These are phyloP conservation scores for Apiospora saccharicola DNA, from an alignment of 2,329 filamentous ascomycete genomes.

Conservation along the genomic window DNA sequence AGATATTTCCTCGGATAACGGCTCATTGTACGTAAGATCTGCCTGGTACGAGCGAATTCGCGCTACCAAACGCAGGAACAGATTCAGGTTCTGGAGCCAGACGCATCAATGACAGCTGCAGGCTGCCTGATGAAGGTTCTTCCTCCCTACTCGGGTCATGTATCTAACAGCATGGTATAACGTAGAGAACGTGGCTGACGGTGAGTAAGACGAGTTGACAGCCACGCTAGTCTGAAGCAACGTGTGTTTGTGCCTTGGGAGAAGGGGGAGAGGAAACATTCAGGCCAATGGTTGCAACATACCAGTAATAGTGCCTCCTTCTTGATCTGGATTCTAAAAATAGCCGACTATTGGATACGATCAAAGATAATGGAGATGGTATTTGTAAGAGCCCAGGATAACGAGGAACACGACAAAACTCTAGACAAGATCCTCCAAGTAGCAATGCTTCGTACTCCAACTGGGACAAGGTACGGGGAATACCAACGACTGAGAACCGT, in stretches of 20 bases:
- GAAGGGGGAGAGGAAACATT: background rate
- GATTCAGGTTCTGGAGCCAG: background rate
- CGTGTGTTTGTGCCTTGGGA: background rate
- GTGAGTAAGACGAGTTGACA: background rate
- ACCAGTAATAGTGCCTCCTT: background rate
- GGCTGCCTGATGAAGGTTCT: too few species aligned
- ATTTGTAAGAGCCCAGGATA: background rate
- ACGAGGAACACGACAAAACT: background rate
- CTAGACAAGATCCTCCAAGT: background rate
- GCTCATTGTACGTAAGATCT: background rate
- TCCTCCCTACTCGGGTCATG: background rate
- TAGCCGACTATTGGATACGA: background rate
- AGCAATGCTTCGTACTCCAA: background rate
- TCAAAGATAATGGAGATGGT: too few species aligned
- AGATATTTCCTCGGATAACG: too few species aligned
- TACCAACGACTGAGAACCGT: too few species aligned
- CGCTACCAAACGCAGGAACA: background rate
- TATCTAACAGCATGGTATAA: background rate
- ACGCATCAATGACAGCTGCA: background rate
- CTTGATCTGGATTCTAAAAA: background rate
- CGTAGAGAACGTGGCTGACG: background rate
- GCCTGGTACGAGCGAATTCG: background rate
- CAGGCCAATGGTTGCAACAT: background rate
- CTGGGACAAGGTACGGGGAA: background rate
- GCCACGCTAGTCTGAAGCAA: background rate